Percentiles rank a stretch among this genome's conserved stretches.
phyloP scores from a whole-genome alignment of 192 early-diverging fungal genomes.

The Paraglomus brasilianum region DNA sequence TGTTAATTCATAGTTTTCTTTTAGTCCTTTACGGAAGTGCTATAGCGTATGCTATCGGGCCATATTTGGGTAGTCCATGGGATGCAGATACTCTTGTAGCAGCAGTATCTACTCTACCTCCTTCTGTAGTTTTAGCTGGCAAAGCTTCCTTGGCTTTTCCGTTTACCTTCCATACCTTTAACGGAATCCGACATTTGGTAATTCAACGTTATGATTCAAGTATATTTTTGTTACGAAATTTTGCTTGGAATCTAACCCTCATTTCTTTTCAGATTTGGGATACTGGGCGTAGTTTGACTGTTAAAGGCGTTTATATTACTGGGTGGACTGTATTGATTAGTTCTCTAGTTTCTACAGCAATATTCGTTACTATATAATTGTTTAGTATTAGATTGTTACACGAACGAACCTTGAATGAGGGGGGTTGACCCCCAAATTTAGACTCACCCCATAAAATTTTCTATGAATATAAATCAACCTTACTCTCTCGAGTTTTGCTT shows the following conservation, averaged over 20 bases:
- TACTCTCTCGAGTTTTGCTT: no score
- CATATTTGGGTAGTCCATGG: slow-evolving; percentile 59
- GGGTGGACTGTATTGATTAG: slow-evolving; percentile 76
- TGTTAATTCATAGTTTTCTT: background rate
- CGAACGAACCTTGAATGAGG: slow-evolving; percentile 5
- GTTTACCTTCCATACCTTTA: slow-evolving; percentile 81
- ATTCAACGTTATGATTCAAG: slow-evolving; percentile 16
- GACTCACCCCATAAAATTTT: no score
- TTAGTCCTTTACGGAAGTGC: slow-evolving; percentile 65
- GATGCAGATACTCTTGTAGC: slow-evolving; percentile 66
- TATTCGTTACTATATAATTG: slow-evolving; percentile 59
- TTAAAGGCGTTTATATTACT: slow-evolving; percentile 79
- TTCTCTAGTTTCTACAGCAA: slow-evolving; percentile 55
- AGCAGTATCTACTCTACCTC: slow-evolving; percentile 65
- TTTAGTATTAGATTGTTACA: no score
- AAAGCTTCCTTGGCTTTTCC: slow-evolving; percentile 74
- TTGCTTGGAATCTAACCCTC: slow-evolving; percentile 1
- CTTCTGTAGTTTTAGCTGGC: slow-evolving; percentile 60
- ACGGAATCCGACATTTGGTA: slow-evolving; percentile 88
- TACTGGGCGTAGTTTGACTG: slow-evolving; percentile 60
- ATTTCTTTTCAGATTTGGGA: slow-evolving; percentile 70
- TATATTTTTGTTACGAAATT: background rate
- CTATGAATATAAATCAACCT: no score
- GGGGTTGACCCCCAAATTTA: no score
- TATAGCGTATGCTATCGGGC: slow-evolving; percentile 65